Evolutionary conservation across 768 basidiomycete genomes (phyloP).

Genomic region (Tylopilus plumbeoviolaceoides): DNA sequence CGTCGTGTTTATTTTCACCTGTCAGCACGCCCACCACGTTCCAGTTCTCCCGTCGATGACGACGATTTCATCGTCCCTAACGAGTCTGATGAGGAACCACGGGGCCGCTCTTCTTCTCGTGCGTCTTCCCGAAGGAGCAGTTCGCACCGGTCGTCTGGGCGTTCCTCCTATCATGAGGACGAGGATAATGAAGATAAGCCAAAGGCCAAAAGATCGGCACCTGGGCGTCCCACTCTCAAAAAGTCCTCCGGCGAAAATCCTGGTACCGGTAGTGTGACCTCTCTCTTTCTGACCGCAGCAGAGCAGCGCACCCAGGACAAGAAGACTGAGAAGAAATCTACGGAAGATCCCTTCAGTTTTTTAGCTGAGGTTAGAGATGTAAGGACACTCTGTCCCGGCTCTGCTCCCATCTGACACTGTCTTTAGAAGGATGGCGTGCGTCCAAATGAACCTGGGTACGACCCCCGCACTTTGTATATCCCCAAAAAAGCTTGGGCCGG

Average conservation of each 20-base stretch:
- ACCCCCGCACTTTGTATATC: constrained; percentile 82
- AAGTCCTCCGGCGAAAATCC: constrained; percentile 27
- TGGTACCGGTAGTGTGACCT: constrained; percentile 26
- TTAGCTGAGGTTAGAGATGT: constrained; percentile 71
- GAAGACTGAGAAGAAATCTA: constrained; percentile 78
- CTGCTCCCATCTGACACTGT: background rate
- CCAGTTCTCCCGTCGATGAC: constrained; percentile 50
- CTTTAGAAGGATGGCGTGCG: constrained; percentile 72
- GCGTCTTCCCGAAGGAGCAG: constrained; percentile 39
- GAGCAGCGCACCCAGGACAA: constrained; percentile 71
- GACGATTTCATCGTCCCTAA: constrained; percentile 71
- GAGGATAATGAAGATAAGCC: constrained; percentile 30
- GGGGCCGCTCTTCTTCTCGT: constrained; percentile 48
- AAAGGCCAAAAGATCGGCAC: constrained; percentile 36
- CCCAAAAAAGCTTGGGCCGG: constrained; percentile 70
- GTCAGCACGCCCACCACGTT: constrained; percentile 39
- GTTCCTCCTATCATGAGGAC: constrained; percentile 28
- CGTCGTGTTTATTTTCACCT: constrained; percentile 6
- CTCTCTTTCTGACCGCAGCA: constrained; percentile 72
- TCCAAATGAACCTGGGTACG: constrained; percentile 83
- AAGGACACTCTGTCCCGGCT: constrained; percentile 14
- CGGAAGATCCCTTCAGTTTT: constrained; percentile 76
- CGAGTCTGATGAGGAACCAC: constrained; percentile 55
- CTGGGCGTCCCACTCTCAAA: constrained; percentile 30
- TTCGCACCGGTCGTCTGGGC: constrained; percentile 34